These are phyloP conservation scores for Scedosporium boydii DNA, from an alignment of 2,329 filamentous ascomycete genomes.

Conservation along the genomic window DNA sequence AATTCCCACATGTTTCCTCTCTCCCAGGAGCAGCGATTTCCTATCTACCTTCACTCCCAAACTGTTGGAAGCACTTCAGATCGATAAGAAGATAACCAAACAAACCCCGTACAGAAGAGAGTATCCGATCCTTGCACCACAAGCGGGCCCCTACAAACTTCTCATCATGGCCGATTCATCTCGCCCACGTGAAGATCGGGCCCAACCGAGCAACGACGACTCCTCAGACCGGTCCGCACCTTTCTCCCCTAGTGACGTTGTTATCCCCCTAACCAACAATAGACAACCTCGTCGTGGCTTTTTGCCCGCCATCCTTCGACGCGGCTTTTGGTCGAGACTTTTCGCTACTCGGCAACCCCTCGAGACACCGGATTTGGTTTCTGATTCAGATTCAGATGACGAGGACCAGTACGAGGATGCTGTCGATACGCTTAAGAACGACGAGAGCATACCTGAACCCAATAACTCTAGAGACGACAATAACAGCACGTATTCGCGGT, in stretches of 20 bases:
- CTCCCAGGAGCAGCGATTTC: too few relatives aligned
- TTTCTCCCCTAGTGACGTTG: not conserved
- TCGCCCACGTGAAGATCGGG: not conserved
- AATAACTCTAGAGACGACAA: not conserved
- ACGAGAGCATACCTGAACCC: not conserved
- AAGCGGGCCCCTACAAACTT: not conserved
- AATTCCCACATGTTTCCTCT: too few relatives aligned
- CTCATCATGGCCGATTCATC: not conserved
- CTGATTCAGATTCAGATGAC: not conserved
- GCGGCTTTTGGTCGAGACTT: not conserved
- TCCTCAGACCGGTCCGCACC: not conserved
- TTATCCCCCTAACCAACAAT: not conserved
- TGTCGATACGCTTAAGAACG: not conserved
- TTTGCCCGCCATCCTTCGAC: not conserved
- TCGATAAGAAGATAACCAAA: too few relatives aligned
- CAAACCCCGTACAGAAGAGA: too few relatives aligned
- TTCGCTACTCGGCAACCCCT: not conserved
- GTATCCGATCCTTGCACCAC: too few relatives aligned
- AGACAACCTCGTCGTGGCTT: not conserved
- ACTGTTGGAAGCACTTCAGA: too few relatives aligned
- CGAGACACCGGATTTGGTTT: not conserved
- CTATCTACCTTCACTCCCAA: too few relatives aligned
- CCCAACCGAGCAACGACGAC: too few relatives aligned
- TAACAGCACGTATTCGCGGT: not conserved
- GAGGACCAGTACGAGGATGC: not conserved